These are phyloP conservation scores for Nectriaceae sp. DNA, from an alignment of 2,329 filamentous ascomycete genomes.

Conservation along the genomic window DNA sequence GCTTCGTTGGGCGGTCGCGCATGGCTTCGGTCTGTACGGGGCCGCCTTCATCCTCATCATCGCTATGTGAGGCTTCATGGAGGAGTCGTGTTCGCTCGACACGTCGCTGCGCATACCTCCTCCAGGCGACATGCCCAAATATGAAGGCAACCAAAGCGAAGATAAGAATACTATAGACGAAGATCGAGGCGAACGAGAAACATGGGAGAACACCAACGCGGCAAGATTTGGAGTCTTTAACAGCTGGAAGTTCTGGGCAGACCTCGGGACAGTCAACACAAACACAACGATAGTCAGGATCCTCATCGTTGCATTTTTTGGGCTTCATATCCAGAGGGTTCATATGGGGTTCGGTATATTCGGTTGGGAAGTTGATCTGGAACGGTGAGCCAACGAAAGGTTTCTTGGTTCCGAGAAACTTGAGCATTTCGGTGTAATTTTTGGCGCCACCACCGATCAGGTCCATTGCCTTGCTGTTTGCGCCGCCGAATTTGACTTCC, in stretches of 20 bases:
- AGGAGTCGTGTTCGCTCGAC: conserved; percentile 84
- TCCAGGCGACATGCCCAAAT: conserved; percentile 75
- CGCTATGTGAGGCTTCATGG: conserved; percentile 79
- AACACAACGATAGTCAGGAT: conserved; percentile 83
- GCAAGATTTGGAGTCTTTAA: conserved; percentile 72
- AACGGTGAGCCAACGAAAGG: conserved; percentile 84
- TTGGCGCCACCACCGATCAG: conserved; percentile 95
- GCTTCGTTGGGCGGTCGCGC: conserved; percentile 74
- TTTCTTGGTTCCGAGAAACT: conserved; percentile 92
- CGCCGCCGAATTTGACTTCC: conserved; percentile 96
- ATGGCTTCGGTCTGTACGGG: conserved; percentile 71
- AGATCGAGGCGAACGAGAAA: conserved; percentile 87
- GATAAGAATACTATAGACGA: conserved; percentile 79
- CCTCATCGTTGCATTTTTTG: conserved; percentile 87
- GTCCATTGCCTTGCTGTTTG: conserved; percentile 91
- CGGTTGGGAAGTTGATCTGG: conserved; percentile 87
- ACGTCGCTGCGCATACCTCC: conserved; percentile 70
- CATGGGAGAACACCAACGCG: conserved; percentile 88
- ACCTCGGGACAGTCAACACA: conserved; percentile 90
- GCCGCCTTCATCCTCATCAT: conserved; percentile 93
- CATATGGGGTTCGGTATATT: conserved; percentile 70
- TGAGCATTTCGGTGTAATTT: conserved; percentile 83
- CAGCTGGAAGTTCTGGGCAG: conserved; percentile 78
- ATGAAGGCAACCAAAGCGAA: conserved; percentile 66
- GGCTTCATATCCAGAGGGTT: conserved; percentile 68